Base-by-base conservation (phyloP, 805 yeast species). In the Suhomyces faveliae region DNA sequence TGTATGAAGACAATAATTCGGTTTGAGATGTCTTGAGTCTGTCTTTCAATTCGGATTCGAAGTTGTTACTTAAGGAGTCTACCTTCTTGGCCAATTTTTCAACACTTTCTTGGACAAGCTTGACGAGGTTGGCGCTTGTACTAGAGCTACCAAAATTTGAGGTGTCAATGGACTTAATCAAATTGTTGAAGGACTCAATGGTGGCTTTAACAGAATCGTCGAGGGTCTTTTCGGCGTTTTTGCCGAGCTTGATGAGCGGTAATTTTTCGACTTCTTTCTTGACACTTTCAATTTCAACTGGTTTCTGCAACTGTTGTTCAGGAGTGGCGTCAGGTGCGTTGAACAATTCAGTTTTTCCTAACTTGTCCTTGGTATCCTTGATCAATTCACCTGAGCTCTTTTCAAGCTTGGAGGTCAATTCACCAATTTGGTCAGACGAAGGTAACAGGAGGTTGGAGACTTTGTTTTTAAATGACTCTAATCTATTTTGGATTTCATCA, bases 251-350 rank as follows among this genome's bases (percentile, higher is more conserved):
- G 43, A 71, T 59, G 37, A 66, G 59, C 3, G 76, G 75, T 51
- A 72, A 64, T 33, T 60, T 64, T 40, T 60, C 60, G 29, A 62
- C 51, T 17, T 61, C 60, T 45, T 61, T 67, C 30, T 56, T 61
- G 24, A 65, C 63, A 19, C 66, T 56, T 52, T 69, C 76, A 22
- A 67, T 46, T 45, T 64, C 73, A 4, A 68, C 74, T 15, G 71
- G 71, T 49, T 63, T 70, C 51, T 70, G 75, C 51, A 72, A 66
- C 53, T 72, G 77, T 48, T 71, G 65, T 10, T 67, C 74, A 25
- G 77, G 77, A 11, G 70, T 66, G 21, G 55, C 47, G 35, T 52
- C 51, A 15, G 49, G 44, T 8, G 45, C 51, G 2, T 46, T 33
- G 47, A 42, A 38, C 5, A 46, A 25, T 5, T 40, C 39, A 2